These are phyloP conservation scores for Fusarium sp. DNA, from an alignment of 2,329 filamentous ascomycete genomes.

Conservation along the genomic window DNA sequence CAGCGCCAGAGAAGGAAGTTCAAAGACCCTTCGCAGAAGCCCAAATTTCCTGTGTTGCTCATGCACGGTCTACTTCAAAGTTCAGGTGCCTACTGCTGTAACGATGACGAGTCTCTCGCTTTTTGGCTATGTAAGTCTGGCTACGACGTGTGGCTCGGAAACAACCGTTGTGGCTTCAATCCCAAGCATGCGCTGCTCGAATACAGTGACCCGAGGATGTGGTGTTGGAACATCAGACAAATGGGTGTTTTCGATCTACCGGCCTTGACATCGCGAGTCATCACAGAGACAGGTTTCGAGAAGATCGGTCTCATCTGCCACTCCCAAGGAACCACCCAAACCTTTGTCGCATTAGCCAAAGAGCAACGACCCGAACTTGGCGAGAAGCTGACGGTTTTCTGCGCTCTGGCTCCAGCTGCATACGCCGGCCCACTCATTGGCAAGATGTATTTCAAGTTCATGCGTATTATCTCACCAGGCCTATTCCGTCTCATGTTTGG, in stretches of 20 bases:
- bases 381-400: conserved; percentile 86
- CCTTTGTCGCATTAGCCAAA: conserved; percentile 87
- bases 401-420: conserved; percentile 87
- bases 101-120: conserved; percentile 88
- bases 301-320: conserved; percentile 88
- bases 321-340: conserved; percentile 91
- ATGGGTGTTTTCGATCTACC: conserved; percentile 92
- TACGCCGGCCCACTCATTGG: conserved; percentile 89
- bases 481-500: conserved; percentile 88
- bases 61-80: conserved; percentile 91
- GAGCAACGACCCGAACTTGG: conserved; percentile 89
- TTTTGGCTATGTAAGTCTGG: conserved; percentile 93
- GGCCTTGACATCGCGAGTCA: conserved; percentile 81
- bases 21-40: conserved; percentile 53
- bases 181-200: conserved; percentile 79
- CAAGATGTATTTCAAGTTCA: conserved; percentile 92
- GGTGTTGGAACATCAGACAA: conserved; percentile 95
- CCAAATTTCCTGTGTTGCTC: conserved; percentile 83
- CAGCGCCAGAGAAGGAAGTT: conserved; percentile 52
- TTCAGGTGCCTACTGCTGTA: conserved; percentile 87
- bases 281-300: conserved; percentile 83
- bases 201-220: conserved; percentile 87
- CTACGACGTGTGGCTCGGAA: conserved; percentile 95
- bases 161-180: conserved; percentile 88
- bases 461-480: conserved; percentile 79